These are phyloP conservation scores for Fusarium brachygibbosum DNA, from an alignment of 2,329 filamentous ascomycete genomes.

Conservation along the genomic window DNA sequence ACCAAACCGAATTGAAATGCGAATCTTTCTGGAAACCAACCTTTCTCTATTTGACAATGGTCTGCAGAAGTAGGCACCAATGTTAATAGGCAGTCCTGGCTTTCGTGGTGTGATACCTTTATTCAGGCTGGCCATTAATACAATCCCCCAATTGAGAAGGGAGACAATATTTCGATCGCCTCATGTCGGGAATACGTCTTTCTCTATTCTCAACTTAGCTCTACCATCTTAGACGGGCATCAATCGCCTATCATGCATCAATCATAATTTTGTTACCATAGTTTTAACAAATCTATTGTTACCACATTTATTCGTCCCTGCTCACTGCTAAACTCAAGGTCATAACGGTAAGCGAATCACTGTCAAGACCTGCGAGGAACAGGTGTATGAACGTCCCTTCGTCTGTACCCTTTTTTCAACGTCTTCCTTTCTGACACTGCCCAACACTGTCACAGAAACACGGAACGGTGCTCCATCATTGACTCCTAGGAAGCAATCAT, in stretches of 20 bases:
- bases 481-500: neutral
- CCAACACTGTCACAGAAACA: conserved; percentile 9
- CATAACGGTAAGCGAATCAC: conserved; percentile 6
- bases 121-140: neutral
- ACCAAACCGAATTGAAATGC: conserved; percentile 40
- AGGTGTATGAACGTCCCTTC: neutral
- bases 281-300: neutral
- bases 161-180: neutral
- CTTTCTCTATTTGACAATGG: neutral
- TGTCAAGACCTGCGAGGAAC: conserved; percentile 4
- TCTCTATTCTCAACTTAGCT: neutral
- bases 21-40: conserved; percentile 31
- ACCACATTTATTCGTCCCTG: neutral
- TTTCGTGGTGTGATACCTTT: too few species aligned
- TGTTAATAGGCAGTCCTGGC: neutral
- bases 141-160: neutral
- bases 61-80: neutral
- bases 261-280: neutral
- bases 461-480: neutral
- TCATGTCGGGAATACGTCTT: neutral
- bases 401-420: neutral
- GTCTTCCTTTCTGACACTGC: conserved; percentile 6
- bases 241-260: neutral
- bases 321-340: neutral
- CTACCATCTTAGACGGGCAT: neutral